phyloP scores from a whole-genome alignment of 2,329 filamentous ascomycete species.

The Gnomoniopsis sp. region DNA sequence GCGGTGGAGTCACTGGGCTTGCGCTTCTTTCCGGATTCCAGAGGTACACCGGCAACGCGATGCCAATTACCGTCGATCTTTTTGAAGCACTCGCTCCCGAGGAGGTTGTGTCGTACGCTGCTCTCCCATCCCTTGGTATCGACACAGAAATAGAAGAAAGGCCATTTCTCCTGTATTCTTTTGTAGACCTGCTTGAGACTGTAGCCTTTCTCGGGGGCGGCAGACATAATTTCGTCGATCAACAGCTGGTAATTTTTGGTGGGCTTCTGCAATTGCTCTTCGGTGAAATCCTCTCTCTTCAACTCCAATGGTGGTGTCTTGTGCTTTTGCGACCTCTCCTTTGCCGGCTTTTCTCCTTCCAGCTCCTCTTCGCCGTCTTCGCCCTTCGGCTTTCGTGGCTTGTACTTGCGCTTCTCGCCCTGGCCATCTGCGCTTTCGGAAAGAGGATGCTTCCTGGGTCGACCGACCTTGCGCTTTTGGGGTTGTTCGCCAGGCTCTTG shows the following conservation, averaged over 20 bases:
- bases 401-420: constrained; percentile 64
- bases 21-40: constrained; percentile 60
- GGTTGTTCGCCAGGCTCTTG: constrained; percentile 46
- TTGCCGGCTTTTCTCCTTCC: constrained; percentile 50
- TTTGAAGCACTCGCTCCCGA: constrained; percentile 58
- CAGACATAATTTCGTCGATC: constrained; percentile 57
- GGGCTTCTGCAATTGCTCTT: constrained; percentile 57
- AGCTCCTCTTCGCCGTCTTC: constrained; percentile 53
- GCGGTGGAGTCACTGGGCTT: constrained; percentile 44
- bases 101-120: constrained; percentile 61
- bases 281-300: constrained; percentile 51
- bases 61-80: constrained; percentile 58
- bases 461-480: constrained; percentile 62
- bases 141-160: constrained; percentile 57
- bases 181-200: constrained; percentile 63
- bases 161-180: constrained; percentile 54
- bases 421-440: constrained; percentile 53
- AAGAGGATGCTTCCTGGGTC: constrained; percentile 60
- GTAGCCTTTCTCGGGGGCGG: constrained; percentile 50
- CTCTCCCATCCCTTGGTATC: constrained; percentile 66
- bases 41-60: constrained; percentile 54
- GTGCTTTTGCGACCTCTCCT: constrained; percentile 60
- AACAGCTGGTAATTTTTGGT: constrained; percentile 61
- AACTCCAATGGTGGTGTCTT: constrained; percentile 60
- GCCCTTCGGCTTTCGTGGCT: constrained; percentile 47